Conservation (phyloP, 805 yeast genomes). For the Schwanniomyces yamadae region DNA sequence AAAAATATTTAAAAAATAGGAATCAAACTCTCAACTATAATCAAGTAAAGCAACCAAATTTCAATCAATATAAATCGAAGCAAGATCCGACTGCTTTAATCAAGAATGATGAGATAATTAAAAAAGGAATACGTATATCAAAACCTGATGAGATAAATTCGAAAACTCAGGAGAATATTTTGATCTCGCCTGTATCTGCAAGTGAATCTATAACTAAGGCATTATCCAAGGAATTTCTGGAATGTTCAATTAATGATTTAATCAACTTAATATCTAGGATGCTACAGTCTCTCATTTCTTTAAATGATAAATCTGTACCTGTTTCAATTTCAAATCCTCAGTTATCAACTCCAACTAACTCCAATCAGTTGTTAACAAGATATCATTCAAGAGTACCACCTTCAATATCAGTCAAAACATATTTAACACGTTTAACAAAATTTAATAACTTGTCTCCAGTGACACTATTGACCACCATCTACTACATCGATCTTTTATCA, state of each 20-base stretch:
- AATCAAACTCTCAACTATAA: slow-evolving; percentile 1
- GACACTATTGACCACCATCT: slow-evolving; percentile 77
- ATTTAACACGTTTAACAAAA: slow-evolving; percentile 71
- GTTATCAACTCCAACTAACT: slow-evolving; percentile 11
- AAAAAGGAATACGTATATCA: neutral
- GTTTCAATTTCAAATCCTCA: slow-evolving; percentile 27
- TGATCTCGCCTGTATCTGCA: neutral
- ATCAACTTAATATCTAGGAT: slow-evolving; percentile 73
- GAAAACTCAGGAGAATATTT: neutral
- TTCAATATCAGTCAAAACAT: slow-evolving; percentile 73
- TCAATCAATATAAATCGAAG: neutral
- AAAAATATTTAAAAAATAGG: slow-evolving; percentile 17
- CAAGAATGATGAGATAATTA: slow-evolving; percentile 1
- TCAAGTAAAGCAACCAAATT: slow-evolving; percentile 1
- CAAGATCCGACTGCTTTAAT: slow-evolving; percentile 1
- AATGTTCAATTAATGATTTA: slow-evolving; percentile 69
- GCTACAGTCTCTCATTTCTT: slow-evolving; percentile 68
- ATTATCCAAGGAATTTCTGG: slow-evolving; percentile 45
- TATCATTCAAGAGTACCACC: slow-evolving; percentile 96
- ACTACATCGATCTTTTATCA: slow-evolving; percentile 83
- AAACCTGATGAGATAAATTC: neutral
- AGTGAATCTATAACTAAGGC: slow-evolving; percentile 3
- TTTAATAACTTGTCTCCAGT: slow-evolving; percentile 86
- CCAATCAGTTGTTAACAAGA: slow-evolving; percentile 57
- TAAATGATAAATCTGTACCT: slow-evolving; percentile 64